Conservation (phyloP, 768 basidiomycete genomes). For the Leucosporidium creatinivorum region DNA sequence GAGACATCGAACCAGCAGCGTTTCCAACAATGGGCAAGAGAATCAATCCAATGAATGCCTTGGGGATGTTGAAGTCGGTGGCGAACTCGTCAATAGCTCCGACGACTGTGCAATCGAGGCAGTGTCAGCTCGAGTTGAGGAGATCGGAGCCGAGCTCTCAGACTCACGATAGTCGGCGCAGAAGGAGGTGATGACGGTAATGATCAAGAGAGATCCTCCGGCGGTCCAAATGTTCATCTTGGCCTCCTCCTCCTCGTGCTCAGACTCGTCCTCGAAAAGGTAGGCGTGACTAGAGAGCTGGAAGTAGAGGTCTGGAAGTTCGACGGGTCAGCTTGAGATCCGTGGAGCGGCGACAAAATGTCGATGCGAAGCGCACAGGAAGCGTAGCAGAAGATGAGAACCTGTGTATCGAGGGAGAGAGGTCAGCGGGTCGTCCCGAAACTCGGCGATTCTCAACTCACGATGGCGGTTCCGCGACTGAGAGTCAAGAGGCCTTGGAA, state of each 20-base stretch:
- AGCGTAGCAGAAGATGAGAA: conserved; percentile 62
- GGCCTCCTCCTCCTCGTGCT: conserved; percentile 46
- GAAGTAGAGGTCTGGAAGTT: conserved; percentile 57
- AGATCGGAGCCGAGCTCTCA: neutral
- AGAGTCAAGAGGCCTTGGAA: conserved; percentile 55
- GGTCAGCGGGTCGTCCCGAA: neutral
- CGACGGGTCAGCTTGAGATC: neutral
- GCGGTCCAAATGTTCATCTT: conserved; percentile 69
- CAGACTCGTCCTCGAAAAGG: conserved; percentile 52
- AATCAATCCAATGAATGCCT: conserved; percentile 50
- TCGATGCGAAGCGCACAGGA: conserved; percentile 32
- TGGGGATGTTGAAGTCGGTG: conserved; percentile 67
- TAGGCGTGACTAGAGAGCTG: conserved; percentile 69
- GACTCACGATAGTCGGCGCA: conserved; percentile 76
- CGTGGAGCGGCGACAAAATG: too few species aligned
- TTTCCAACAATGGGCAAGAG: conserved; percentile 72
- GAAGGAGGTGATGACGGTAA: conserved; percentile 76
- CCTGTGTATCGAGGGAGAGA: conserved; percentile 1
- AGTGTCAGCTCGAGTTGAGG: neutral
- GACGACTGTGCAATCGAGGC: conserved; percentile 53
- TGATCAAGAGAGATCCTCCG: conserved; percentile 54
- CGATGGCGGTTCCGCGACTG: conserved; percentile 70
- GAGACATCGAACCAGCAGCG: conserved; percentile 20
- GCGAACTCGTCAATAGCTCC: conserved; percentile 90
- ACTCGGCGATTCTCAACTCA: conserved; percentile 37